A percentile compares a stretch with the other conserved stretches of the same genome.
Evolutionary conservation across 2,329 filamentous ascomycete genomes (phyloP).

Genomic region (Aspergillus sojae): DNA sequence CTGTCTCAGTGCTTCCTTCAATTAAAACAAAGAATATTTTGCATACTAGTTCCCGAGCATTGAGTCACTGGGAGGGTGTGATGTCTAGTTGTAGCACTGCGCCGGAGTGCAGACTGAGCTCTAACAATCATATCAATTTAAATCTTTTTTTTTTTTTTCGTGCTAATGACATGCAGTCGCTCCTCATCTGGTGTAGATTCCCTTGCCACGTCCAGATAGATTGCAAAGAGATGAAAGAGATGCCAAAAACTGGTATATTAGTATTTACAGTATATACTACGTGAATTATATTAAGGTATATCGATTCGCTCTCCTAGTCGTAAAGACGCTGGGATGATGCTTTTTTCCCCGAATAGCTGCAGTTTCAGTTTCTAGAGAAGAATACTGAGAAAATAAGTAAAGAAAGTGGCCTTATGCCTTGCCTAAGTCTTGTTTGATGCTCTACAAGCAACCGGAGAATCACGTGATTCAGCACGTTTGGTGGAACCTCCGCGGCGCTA

Average conservation of each 20-base stretch:
- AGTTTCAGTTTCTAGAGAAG: not conserved
- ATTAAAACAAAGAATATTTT: not conserved
- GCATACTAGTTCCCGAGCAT: too few species aligned
- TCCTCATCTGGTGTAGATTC: not conserved
- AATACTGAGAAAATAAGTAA: not conserved
- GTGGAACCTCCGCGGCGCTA: slow-evolving; percentile 28
- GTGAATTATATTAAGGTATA: not conserved
- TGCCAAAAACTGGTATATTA: not conserved
- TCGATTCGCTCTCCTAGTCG: not conserved
- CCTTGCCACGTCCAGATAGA: not conserved
- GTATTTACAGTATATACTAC: not conserved
- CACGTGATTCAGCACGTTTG: slow-evolving; percentile 24
- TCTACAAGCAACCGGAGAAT: not conserved
- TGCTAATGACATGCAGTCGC: not conserved
- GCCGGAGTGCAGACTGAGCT: not conserved
- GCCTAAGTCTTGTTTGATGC: not conserved
- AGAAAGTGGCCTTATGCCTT: not conserved
- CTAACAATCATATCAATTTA: not conserved
- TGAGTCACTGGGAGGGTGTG: not conserved
- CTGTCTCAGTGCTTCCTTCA: not conserved
- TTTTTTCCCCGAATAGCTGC: not conserved
- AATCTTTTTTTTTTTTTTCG: not conserved
- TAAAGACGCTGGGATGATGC: not conserved
- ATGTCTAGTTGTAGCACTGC: not conserved
- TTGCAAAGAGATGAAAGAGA: not conserved